A percentile compares a stretch with the other conserved stretches of the same genome.
Evolutionary conservation across 2,329 filamentous ascomycete genomes (phyloP).

Genomic region (Penicillium verrucosum): DNA sequence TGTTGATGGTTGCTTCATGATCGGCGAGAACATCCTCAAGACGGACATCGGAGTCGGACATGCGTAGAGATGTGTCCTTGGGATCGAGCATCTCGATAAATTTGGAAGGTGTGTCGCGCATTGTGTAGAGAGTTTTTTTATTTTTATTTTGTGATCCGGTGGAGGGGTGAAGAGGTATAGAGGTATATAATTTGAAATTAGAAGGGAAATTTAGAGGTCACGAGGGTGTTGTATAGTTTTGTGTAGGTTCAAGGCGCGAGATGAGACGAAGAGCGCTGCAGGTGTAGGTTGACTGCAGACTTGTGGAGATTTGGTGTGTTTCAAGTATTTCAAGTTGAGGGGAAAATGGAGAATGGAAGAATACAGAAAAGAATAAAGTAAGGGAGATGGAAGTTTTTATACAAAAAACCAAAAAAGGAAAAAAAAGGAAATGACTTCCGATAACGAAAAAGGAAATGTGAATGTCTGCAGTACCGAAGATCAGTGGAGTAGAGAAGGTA

Average conservation of each 20-base stretch:
- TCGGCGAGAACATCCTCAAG: conserved; percentile 45
- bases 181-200: background rate
- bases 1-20: conserved; percentile 35
- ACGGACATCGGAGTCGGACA: conserved; percentile 41
- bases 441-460: background rate
- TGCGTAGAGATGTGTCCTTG: conserved; percentile 30
- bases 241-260: background rate
- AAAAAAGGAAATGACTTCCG: conserved; percentile 4
- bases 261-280: conserved; percentile 21
- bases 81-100: conserved; percentile 46
- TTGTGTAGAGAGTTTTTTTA: conserved; percentile 6
- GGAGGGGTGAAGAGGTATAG: background rate
- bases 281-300: conserved; percentile 4
- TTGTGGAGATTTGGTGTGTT: background rate
- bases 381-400: background rate
- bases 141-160: background rate
- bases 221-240: background rate
- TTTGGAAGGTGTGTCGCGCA: conserved; percentile 40
- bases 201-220: background rate
- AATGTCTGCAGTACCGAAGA: background rate
- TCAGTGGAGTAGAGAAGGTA: conserved; percentile 5
- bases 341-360: background rate
- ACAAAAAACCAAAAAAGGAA: background rate
- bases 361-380: background rate
- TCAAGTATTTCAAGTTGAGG: conserved; percentile 6